A percentile compares a stretch with the other conserved stretches of the same genome.
Evolutionary conservation across 371 early-diverging fungal species (phyloP).

Genomic region (Rhizopus arrhizus): DNA sequence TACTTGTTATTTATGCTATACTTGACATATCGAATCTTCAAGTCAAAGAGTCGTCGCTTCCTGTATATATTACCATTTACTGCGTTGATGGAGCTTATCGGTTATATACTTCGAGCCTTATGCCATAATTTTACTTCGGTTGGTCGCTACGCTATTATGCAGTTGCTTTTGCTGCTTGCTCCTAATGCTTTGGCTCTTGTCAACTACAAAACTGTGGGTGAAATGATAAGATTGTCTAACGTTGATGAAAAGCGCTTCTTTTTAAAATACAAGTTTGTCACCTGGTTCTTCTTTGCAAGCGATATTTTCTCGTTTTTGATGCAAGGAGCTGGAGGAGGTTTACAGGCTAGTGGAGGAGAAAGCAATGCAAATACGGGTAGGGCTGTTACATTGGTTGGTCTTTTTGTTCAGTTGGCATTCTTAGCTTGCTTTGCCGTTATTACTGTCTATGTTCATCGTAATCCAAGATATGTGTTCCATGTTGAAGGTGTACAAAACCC

Average conservation of each 20-base stretch:
- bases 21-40: constrained; percentile 7
- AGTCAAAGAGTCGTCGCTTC: constrained; percentile 17
- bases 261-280: constrained; percentile 9
- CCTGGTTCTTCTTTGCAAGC: constrained; percentile 19
- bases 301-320: constrained; percentile 13
- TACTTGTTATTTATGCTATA: constrained; percentile 12
- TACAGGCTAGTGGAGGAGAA: neutral
- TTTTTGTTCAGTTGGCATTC: constrained; percentile 14
- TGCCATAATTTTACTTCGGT: constrained; percentile 29
- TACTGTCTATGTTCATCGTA: constrained; percentile 7
- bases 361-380: neutral
- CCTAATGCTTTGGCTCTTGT: constrained; percentile 20
- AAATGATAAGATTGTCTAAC: constrained; percentile 16
- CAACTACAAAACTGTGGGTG: constrained; percentile 19
- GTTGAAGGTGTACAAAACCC: constrained; percentile 4
- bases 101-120: constrained; percentile 31
- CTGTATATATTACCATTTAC: constrained; percentile 37
- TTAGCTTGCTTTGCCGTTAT: constrained; percentile 9
- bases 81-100: constrained; percentile 35
- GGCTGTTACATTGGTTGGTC: constrained; percentile 7
- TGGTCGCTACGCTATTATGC: constrained; percentile 25
- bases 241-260: constrained; percentile 4
- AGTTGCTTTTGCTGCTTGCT: constrained; percentile 10
- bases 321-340: constrained; percentile 16
- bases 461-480: constrained; percentile 1